Evolutionary conservation across 192 early-diverging fungal species (phyloP), one percentile per base, ranked within the genome.

Genomic region (Mortierella hygrophila): DNA sequence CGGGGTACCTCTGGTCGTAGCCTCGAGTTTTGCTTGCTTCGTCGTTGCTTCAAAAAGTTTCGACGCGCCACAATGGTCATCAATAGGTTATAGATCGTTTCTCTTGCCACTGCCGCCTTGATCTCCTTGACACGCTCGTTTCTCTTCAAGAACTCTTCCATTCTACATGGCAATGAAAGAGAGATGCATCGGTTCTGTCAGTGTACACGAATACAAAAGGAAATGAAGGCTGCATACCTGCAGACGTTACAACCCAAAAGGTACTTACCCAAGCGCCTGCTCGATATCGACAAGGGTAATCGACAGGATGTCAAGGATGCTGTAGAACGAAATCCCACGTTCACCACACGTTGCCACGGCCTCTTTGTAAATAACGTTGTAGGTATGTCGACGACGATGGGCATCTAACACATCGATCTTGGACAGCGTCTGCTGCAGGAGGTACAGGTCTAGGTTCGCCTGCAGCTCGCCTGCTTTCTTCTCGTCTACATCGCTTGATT

Each of bases 1-100:
- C 83, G 78, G 29, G 83, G 83, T 2, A 85, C 83, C n/a, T 85
- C 83, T 35, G 83, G 83, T 37, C 83, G 83, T 7, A 77, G 70
- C 54, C 83, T 71, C n/a, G 83, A 44, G 63, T 77, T 82, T 52
- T 80, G 78, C 32, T 84, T 84, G 35, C 69, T 71, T 21, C 83
- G 74, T 15, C 81, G 79, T 16, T 80, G 74, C 44, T 85, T 85
- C 70, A 80, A 68, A 80, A 85, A 85, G 70, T 57, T 85, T 18
- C 83, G 74, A 23, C 83, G 57, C 6, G 83, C 83, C 23, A 85
- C 55, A 57, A 85, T 85, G 26, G 83, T 77, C 68, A 85, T 44
- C 5, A 85, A 40, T n/a, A 85, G 38, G 42, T 85, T 85, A 49
- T 85, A 79, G 32, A 85, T 85, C 20, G 83, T 85, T 75, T 85